Conservation (phyloP, 225 moss, liverwort and hornwort species). For the Marchantia paleacea region DNA sequence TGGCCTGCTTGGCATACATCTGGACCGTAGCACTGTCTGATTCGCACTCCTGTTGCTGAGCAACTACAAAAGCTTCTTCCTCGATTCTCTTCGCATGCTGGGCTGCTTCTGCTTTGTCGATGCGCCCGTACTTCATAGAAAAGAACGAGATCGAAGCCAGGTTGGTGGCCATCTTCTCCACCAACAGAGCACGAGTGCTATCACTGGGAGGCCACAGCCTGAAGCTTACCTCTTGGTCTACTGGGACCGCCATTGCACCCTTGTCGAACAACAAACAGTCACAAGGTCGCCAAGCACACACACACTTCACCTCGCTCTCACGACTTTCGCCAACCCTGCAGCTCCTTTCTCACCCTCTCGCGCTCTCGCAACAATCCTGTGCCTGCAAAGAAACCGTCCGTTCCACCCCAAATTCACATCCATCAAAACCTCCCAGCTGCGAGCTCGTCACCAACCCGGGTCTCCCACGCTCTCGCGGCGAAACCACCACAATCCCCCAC, state of each 20-base stretch:
- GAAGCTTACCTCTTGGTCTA: constrained; percentile 15
- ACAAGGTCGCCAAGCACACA: not conserved
- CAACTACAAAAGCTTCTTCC: constrained; percentile 69
- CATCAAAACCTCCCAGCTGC: not conserved
- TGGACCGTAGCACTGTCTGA: constrained; percentile 56
- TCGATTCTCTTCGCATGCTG: constrained; percentile 72
- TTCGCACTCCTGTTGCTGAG: constrained; percentile 50
- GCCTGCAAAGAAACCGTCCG: not conserved
- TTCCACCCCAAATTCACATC: not conserved
- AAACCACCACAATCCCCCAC: not conserved
- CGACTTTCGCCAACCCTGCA: not conserved
- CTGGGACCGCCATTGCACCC: constrained; percentile 21
- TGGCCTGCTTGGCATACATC: constrained; percentile 83
- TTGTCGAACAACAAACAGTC: not conserved
- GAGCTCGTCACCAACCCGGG: too few species aligned
- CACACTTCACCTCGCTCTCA: not conserved
- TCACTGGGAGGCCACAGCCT: constrained; percentile 87
- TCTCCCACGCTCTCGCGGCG: not conserved
- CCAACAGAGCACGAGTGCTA: constrained; percentile 68
- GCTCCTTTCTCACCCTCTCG: not conserved
- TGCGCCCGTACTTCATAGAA: constrained; percentile 54
- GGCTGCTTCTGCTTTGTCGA: constrained; percentile 62
- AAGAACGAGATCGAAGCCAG: constrained; percentile 59
- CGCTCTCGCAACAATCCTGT: not conserved
- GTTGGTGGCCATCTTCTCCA: constrained; percentile 81